A percentile compares a stretch with the other conserved stretches of the same genome.
These are phyloP conservation scores for Stachybotrys chlorohalonatus DNA, from an alignment of 2,329 filamentous ascomycete species.

Conservation along the genomic window DNA sequence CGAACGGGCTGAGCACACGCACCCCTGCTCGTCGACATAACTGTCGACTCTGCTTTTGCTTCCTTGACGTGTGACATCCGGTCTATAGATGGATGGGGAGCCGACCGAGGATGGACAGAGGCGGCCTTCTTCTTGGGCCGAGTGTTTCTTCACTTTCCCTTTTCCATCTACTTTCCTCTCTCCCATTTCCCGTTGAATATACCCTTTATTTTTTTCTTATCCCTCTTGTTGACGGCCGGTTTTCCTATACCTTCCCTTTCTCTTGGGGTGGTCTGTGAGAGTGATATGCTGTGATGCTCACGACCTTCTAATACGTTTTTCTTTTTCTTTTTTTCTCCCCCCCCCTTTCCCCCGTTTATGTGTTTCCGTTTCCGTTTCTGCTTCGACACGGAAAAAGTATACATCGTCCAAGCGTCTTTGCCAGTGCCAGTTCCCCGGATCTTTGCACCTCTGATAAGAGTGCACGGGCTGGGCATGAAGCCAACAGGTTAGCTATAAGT, in stretches of 20 bases:
- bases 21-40: not conserved
- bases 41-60: not conserved
- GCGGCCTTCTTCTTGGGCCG: not conserved
- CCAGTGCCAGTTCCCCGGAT: not conserved
- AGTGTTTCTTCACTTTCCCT: slow-evolving; percentile 1
- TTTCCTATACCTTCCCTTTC: slow-evolving; percentile 3
- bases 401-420: not conserved
- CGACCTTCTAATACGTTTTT: not conserved
- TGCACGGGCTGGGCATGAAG: not conserved
- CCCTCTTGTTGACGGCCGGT: not conserved
- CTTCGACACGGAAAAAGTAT: no score
- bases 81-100: not conserved
- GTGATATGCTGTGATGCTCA: not conserved
- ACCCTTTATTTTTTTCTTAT: slow-evolving; percentile 1
- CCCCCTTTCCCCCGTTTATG: not conserved
- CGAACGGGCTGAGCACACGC: not conserved
- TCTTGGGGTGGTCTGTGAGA: slow-evolving; percentile 2
- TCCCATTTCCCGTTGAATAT: slow-evolving; percentile 6
- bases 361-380: not conserved
- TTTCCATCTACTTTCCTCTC: slow-evolving; percentile 1
- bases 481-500: not conserved
- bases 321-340: not conserved
- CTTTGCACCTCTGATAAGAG: not conserved
- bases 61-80: not conserved
- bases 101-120: not conserved